phyloP scores from a whole-genome alignment of 2,329 filamentous ascomycete species.

The Phoma herbarum region DNA sequence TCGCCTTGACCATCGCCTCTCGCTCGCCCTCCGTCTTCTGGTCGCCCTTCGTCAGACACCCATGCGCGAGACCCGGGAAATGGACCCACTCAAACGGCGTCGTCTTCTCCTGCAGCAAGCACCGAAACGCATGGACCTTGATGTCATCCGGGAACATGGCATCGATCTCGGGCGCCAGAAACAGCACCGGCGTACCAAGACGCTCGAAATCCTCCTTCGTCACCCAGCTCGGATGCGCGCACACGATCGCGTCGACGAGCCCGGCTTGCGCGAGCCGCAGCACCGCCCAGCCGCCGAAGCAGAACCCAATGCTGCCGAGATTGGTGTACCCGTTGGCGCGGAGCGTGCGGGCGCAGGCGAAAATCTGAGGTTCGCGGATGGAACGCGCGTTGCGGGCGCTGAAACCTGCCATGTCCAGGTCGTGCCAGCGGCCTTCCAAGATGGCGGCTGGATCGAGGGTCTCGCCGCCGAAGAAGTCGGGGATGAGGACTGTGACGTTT shows the following conservation, averaged over 20 bases:
- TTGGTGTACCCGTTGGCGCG: constrained; percentile 31
- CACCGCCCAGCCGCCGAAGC: constrained; percentile 53
- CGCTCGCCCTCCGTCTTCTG: constrained; percentile 27
- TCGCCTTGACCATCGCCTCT: constrained; percentile 32
- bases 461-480: constrained; percentile 51
- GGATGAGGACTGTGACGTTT: constrained; percentile 55
- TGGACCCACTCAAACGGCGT: constrained; percentile 34
- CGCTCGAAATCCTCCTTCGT: constrained; percentile 32
- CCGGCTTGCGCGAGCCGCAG: constrained; percentile 28
- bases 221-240: constrained; percentile 31
- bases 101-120: constrained; percentile 27
- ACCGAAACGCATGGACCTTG: constrained; percentile 33
- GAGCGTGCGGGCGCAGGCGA: constrained; percentile 41
- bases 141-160: constrained; percentile 32
- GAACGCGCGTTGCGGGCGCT: constrained; percentile 44
- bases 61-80: constrained; percentile 38
- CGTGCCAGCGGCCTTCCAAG: constrained; percentile 17
- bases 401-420: constrained; percentile 52
- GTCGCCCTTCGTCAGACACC: constrained; percentile 33
- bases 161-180: constrained; percentile 35
- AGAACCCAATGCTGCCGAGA: constrained; percentile 56
- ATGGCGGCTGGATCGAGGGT: constrained; percentile 18
- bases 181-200: constrained; percentile 28
- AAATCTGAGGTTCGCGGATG: constrained; percentile 48
- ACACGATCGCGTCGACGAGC: constrained; percentile 35